Evolutionary conservation across 768 basidiomycete species (phyloP).

Genomic region (Boletus edulis): DNA sequence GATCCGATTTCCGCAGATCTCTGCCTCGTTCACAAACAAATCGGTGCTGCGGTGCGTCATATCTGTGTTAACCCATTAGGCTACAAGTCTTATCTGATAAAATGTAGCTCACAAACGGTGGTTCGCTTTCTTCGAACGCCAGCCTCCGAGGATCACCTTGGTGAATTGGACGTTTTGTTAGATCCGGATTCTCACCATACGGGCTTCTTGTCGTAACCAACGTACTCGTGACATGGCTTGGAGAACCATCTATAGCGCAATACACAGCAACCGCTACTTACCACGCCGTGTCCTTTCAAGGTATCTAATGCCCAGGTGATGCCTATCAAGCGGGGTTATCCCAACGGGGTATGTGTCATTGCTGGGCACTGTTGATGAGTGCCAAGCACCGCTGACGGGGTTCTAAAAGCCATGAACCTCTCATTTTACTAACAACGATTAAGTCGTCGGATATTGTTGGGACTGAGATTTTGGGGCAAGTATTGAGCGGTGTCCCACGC

Average conservation of each 20-base stretch:
- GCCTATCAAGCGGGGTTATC: not conserved
- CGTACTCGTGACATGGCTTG: constrained; percentile 2
- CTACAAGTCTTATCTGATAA: constrained; percentile 1
- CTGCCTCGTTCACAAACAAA: constrained; percentile 35
- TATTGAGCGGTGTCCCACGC: constrained; percentile 4
- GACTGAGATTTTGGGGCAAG: not conserved
- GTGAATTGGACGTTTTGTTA: constrained; percentile 15
- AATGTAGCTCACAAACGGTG: constrained; percentile 31
- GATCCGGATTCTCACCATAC: not conserved
- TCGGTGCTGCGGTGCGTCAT: constrained; percentile 25
- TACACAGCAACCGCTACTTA: not conserved
- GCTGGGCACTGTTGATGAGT: constrained; percentile 1
- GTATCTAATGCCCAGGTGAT: not conserved
- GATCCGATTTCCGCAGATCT: constrained; percentile 21
- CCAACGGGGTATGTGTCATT: not conserved
- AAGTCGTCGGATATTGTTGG: not conserved
- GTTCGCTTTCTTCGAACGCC: constrained; percentile 22
- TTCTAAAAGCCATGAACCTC: not conserved
- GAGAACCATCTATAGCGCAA: constrained; percentile 5
- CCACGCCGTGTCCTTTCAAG: not conserved
- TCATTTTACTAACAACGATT: constrained; percentile 2
- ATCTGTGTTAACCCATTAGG: not conserved
- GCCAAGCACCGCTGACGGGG: not conserved
- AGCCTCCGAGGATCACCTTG: constrained; percentile 34
- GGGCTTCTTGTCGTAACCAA: constrained; percentile 8